phyloP scores from a whole-genome alignment of 164 flowering plant species.

The Protea cynaroides region DNA sequence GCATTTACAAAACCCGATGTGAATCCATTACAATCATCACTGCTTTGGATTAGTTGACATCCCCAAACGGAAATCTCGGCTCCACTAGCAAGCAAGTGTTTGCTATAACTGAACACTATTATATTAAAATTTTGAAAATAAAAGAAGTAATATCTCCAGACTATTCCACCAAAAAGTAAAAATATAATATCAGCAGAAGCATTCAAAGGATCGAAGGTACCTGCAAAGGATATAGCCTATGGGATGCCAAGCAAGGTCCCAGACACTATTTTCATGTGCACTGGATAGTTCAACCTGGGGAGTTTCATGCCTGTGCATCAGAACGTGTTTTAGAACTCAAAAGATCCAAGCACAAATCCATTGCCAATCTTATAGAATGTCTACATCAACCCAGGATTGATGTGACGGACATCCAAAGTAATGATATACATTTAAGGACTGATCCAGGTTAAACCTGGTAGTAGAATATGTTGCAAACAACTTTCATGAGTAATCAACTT shows the following conservation, averaged over 20 bases:
- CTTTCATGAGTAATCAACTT: too few species aligned
- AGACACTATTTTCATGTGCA: slow-evolving; percentile 94
- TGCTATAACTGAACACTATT: too few species aligned
- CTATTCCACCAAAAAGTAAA: too few species aligned
- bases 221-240: slow-evolving; percentile 96
- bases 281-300: slow-evolving; percentile 79
- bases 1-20: too few species aligned
- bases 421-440: not conserved
- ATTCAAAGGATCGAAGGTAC: slow-evolving; percentile 24
- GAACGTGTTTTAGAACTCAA: slow-evolving; percentile 5
- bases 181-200: not conserved
- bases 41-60: too few species aligned
- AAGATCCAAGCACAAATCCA: not conserved
- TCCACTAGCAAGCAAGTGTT: too few species aligned
- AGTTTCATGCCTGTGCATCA: slow-evolving; percentile 74
- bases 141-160: too few species aligned
- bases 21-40: too few species aligned
- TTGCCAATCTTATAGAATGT: too few species aligned
- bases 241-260: slow-evolving; percentile 99
- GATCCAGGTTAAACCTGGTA: not conserved
- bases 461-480: not conserved
- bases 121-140: too few species aligned
- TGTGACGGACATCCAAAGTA: not conserved
- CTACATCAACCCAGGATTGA: not conserved
- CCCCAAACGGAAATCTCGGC: too few species aligned